A percentile compares a stretch with the other conserved stretches of the same genome.
These are phyloP conservation scores for Cicer yamashitae DNA, from an alignment of 306 rosid species.

Conservation along the genomic window DNA sequence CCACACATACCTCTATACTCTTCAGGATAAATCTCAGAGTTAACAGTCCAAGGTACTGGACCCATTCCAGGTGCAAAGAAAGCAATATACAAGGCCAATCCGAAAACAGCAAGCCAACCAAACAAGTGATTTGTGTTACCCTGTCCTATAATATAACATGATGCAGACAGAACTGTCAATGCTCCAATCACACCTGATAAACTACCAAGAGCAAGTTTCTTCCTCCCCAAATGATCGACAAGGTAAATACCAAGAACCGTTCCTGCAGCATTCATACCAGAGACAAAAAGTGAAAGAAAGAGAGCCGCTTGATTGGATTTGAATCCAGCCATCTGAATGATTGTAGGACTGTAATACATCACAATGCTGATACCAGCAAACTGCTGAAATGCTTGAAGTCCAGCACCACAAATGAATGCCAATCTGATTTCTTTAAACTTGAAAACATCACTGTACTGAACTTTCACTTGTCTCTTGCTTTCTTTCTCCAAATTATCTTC, in stretches of 20 bases:
- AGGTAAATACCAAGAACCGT: constrained; percentile 18
- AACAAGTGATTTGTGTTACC: constrained; percentile 23
- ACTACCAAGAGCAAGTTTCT: constrained; percentile 59
- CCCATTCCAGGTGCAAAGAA: no score
- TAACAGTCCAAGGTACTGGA: no score
- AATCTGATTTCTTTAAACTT: constrained; percentile 63
- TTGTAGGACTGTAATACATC: no score
- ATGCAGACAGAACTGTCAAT: constrained; percentile 53
- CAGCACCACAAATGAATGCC: constrained; percentile 78
- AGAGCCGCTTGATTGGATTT: constrained; percentile 63
- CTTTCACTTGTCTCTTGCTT: constrained; percentile 35
- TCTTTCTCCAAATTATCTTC: constrained; percentile 55
- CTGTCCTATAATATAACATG: constrained; percentile 53
- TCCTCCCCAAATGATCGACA: constrained; percentile 62
- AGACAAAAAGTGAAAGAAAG: constrained; percentile 66
- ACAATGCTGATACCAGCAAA: no score
- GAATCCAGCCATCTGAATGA: constrained; percentile 70
- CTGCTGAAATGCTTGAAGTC: constrained; percentile 77
- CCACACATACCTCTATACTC: no score
- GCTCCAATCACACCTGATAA: constrained; percentile 59
- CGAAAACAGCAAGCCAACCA: no score
- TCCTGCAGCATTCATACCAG: constrained; percentile 71
- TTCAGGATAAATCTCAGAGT: no score
- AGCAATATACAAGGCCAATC: no score
- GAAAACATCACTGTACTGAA: constrained; percentile 61